Conservation (phyloP, 2,329 filamentous ascomycete genomes). For the Scedosporium boydii region DNA sequence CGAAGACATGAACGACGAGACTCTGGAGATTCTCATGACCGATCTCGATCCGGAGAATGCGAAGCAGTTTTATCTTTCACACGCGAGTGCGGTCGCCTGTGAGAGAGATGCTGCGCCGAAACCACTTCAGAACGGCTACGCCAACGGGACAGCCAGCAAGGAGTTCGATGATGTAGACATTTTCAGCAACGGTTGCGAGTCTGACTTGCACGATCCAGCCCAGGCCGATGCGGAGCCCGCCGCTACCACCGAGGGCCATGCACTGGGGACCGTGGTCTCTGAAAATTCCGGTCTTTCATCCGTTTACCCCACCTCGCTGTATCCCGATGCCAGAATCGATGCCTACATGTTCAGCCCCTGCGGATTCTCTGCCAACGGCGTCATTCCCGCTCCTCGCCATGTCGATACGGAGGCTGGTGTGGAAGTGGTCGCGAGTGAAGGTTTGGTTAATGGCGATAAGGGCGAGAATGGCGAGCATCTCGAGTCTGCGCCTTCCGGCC, state of each 20-base stretch:
- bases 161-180: slow-evolving; percentile 48
- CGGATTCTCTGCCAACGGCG: slow-evolving; percentile 94
- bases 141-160: slow-evolving; percentile 15
- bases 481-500: slow-evolving; percentile 33
- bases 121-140: background rate
- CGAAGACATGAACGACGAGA: slow-evolving; percentile 60
- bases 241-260: slow-evolving; percentile 85
- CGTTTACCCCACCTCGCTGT: slow-evolving; percentile 77
- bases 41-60: slow-evolving; percentile 59
- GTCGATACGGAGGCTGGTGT: slow-evolving; percentile 20
- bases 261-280: slow-evolving; percentile 84
- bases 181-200: slow-evolving; percentile 58
- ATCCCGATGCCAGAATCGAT: slow-evolving; percentile 88
- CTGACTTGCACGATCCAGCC: slow-evolving; percentile 36
- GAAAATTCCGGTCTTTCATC: slow-evolving; percentile 81
- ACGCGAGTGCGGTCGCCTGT: slow-evolving; percentile 84
- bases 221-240: slow-evolving; percentile 54
- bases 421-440: too few species aligned
- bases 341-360: slow-evolving; percentile 95
- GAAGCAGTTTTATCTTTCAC: slow-evolving; percentile 59
- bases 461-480: slow-evolving; percentile 6
- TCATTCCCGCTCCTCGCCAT: slow-evolving; percentile 68
- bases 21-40: slow-evolving; percentile 64
- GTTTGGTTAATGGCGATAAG: too few species aligned
- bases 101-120: slow-evolving; percentile 51